phyloP scores from a whole-genome alignment of 352 stramenopile genomes.

The Albugo laibachii region DNA sequence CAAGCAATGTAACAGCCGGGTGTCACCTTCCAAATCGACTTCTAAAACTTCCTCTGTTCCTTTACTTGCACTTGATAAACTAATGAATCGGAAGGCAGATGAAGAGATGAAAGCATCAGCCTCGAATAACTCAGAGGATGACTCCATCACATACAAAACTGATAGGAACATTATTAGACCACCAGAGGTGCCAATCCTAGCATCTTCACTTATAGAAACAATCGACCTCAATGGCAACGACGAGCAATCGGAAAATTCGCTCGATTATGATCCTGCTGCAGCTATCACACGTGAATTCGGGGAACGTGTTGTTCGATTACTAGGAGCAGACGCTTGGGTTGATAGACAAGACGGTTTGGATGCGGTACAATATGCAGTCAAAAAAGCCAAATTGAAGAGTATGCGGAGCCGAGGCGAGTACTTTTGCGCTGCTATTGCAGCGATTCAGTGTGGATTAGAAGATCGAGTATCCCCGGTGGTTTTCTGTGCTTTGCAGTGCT shows the following conservation, averaged over 20 bases:
- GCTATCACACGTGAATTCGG: constrained; percentile 49
- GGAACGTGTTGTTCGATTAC: constrained; percentile 37
- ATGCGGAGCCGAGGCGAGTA: constrained; percentile 22
- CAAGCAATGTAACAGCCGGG: no score
- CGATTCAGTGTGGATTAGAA: constrained; percentile 48
- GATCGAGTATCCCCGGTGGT: constrained; percentile 62
- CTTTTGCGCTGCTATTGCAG: constrained; percentile 40
- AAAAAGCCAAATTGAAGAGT: constrained; percentile 29
- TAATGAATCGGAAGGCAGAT: no score
- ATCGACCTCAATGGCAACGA: neutral
- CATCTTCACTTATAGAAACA: constrained; percentile 15
- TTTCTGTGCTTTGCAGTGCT: constrained; percentile 63
- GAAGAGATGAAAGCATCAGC: no score
- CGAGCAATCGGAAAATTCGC: neutral
- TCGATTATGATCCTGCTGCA: constrained; percentile 21
- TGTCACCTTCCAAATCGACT: no score
- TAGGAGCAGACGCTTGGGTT: constrained; percentile 54
- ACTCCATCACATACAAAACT: no score
- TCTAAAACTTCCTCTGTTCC: no score
- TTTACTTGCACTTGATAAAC: no score
- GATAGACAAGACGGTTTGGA: constrained; percentile 67
- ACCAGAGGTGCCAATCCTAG: constrained; percentile 35
- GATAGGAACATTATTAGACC: no score
- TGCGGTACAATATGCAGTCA: constrained; percentile 36
- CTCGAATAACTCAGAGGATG: no score